Evolutionary conservation across 139 green algal genomes (phyloP).

Genomic region (Chloropicon primus): DNA sequence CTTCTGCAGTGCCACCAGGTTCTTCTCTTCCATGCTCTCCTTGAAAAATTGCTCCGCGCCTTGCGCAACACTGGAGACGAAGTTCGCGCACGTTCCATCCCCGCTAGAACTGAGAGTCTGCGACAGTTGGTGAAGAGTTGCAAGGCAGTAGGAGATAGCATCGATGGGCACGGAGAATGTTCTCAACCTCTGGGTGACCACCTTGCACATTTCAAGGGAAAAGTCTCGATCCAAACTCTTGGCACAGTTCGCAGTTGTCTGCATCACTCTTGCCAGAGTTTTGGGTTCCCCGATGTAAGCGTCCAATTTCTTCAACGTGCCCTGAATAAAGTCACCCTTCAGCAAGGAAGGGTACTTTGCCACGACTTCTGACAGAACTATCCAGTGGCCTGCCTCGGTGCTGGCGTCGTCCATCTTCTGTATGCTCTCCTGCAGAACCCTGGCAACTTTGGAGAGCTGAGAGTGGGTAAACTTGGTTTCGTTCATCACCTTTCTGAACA

Average conservation of each 20-base stretch:
- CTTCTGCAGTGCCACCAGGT: not conserved
- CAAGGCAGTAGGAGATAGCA: not conserved
- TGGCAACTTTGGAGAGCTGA: not conserved
- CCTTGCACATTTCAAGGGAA: not conserved
- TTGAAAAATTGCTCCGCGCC: not conserved
- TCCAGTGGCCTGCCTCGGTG: not conserved
- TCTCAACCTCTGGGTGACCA: not conserved
- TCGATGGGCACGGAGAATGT: not conserved
- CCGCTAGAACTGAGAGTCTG: not conserved
- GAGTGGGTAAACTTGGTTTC: not conserved
- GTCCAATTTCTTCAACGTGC: not conserved
- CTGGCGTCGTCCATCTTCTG: not conserved
- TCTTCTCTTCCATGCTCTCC: not conserved
- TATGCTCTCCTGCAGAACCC: not conserved
- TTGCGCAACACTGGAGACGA: not conserved
- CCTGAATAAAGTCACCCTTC: not conserved
- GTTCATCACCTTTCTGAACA: not conserved
- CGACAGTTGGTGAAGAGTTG: not conserved
- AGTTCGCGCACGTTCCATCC: no score
- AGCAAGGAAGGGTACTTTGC: not conserved
- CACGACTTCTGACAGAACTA: not conserved
- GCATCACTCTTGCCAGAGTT: not conserved
- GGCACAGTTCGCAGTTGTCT: not conserved
- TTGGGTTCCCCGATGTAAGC: not conserved
- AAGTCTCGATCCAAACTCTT: not conserved